Evolutionary conservation across 2,329 filamentous ascomycete species (phyloP).

Genomic region (Diaporthe longicolla): DNA sequence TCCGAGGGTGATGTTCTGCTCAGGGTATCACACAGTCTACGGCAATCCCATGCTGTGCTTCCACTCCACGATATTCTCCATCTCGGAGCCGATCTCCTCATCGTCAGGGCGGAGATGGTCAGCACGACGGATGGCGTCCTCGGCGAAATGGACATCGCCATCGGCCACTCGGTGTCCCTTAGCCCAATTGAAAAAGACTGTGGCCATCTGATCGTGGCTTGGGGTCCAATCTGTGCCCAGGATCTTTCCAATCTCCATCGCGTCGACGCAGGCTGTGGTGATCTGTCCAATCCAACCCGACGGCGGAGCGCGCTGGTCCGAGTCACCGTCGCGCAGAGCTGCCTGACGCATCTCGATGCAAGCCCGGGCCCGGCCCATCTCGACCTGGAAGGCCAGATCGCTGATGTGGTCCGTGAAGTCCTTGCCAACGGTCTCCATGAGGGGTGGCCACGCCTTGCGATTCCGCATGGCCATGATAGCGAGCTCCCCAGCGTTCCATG

Average conservation of each 20-base stretch:
- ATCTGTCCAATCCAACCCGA: not conserved
- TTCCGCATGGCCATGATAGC: rapidly evolving
- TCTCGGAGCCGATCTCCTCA: not conserved
- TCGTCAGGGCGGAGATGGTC: not conserved
- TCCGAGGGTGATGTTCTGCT: not conserved
- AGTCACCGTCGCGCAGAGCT: too few species aligned
- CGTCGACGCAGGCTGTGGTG: not conserved
- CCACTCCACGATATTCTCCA: not conserved
- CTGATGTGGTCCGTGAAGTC: not conserved
- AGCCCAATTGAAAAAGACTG: not conserved
- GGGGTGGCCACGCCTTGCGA: not conserved
- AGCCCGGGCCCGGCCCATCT: too few species aligned
- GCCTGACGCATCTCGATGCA: not conserved
- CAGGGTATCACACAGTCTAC: not conserved
- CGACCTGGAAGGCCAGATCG: not conserved
- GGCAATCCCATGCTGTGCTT: not conserved
- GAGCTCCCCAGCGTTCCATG: not conserved
- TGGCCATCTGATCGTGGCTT: not conserved
- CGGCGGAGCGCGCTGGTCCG: too few species aligned
- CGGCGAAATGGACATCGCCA: not conserved
- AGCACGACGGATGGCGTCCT: not conserved
- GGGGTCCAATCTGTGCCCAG: not conserved
- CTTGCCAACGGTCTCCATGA: not conserved
- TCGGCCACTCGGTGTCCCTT: not conserved
- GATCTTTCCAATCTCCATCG: rapidly evolving